Base-by-base conservation (phyloP, 1,284 basidiomycete species). In the Cryptococcus amylolentus region DNA sequence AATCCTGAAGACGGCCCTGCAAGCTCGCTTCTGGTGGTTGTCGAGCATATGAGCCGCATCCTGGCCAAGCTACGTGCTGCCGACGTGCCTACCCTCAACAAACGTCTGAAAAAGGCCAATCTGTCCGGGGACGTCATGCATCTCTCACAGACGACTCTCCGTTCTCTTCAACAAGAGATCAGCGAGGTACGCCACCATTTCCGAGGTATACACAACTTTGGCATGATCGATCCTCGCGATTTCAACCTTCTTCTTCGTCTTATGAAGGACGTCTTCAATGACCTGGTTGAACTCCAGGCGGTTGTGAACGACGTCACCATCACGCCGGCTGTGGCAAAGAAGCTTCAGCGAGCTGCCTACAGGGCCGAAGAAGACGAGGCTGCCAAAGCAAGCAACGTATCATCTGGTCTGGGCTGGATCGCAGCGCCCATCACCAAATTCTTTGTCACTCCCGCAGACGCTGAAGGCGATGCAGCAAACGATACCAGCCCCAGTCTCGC, bases 221-320 rank as follows among this genome's bases (percentile, higher is more conserved):
- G 83, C 46, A 77, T 82, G 3, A 88, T 91, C 64, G 85, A 86
- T 4, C 82, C 90, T 18, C 88, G 86, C 58, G 95, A 98, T 66
- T 83, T 97, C 62, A 85, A 90, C 10, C 80, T 84, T 1, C 77
- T 98, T 39, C 84, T 98, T 79, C 91, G 88, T 66, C 77, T 96
- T 26, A 81, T 96, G 75, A 88, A 86, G 67, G 94, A 98, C 60
- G 79, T 88, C 28, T 89, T 98, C 61, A 81, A 81, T 43, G 91
- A 96, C 71, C 80, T 96, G 66, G 88, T 90, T 6, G 83, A 88
- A 63, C 80, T 98, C 62, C 86, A 93, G 44, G 83, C 86, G 23
- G 84, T 87, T 18, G 80, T 98, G 60, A 98, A 98, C 73, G 88
- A 96, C 60, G 82, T 98, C 35, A 87, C 93, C 51, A 82, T 98